Percentiles rank a stretch among this genome's conserved stretches.
Evolutionary conservation across 2,329 filamentous ascomycete species (phyloP).

Genomic region (Microdochium trichocladiopsis): DNA sequence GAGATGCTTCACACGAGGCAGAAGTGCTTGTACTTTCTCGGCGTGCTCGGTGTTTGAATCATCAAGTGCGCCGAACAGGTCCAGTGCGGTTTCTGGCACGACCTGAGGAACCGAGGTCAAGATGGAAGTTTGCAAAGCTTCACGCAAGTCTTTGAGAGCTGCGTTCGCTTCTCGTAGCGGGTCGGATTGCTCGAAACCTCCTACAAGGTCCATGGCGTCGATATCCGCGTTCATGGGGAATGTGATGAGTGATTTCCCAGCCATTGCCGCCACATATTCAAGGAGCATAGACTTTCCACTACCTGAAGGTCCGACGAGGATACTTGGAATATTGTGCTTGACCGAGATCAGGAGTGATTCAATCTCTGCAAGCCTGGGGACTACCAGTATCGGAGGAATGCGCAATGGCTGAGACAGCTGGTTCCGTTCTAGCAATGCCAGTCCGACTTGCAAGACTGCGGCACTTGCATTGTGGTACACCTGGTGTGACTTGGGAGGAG

Average conservation of each 20-base stretch:
- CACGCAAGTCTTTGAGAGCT: constrained; percentile 35
- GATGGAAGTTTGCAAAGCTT: constrained; percentile 38
- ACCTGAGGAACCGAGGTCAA: constrained; percentile 38
- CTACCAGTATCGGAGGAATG: constrained; percentile 42
- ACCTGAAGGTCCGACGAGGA: constrained; percentile 79
- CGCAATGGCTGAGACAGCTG: constrained; percentile 40
- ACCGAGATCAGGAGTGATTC: constrained; percentile 86
- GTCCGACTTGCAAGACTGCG: constrained; percentile 67
- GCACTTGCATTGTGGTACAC: constrained; percentile 66
- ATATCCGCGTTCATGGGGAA: constrained; percentile 92
- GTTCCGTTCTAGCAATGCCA: constrained; percentile 63
- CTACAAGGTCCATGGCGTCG: constrained; percentile 94
- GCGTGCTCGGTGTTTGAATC: constrained; percentile 30
- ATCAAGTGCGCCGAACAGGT: constrained; percentile 45
- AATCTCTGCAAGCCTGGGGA: constrained; percentile 59
- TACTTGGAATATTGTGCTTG: constrained; percentile 79
- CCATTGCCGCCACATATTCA: constrained; percentile 70
- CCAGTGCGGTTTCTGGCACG: constrained; percentile 38
- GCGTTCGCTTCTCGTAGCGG: constrained; percentile 63
- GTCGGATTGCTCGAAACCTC: constrained; percentile 93
- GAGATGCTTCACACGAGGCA: constrained; percentile 29
- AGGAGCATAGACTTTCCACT: constrained; percentile 81
- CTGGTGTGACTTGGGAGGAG: constrained; percentile 46
- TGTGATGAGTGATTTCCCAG: constrained; percentile 69
- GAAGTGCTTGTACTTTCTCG: constrained; percentile 28